Percentiles rank a stretch among this genome's conserved stretches.
Conservation (phyloP, 1,139 yeast species). For the Pichia sp. region DNA sequence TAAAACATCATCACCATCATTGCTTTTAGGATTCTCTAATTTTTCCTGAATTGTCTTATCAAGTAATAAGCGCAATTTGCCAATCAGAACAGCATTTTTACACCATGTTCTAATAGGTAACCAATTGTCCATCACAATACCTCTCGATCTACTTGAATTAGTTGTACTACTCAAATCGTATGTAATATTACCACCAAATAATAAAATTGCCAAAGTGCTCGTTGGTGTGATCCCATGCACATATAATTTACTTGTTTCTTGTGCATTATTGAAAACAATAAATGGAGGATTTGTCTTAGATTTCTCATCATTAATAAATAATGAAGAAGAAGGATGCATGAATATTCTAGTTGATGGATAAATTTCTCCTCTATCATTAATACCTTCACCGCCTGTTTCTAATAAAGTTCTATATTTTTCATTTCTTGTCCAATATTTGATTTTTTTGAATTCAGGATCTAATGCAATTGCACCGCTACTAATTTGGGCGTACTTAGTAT, state of each 20-base stretch:
- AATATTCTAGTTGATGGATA: conserved; percentile 65
- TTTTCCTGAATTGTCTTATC: conserved; percentile 62
- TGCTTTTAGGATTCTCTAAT: conserved; percentile 36
- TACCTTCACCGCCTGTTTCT: conserved; percentile 10
- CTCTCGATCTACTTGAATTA: conserved; percentile 45
- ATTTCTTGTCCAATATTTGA: conserved; percentile 68
- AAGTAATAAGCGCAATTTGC: conserved; percentile 56
- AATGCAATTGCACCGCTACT: conserved; percentile 75
- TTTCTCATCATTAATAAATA: conserved; percentile 37
- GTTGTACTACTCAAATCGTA: conserved; percentile 52
- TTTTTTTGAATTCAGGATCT: conserved; percentile 73
- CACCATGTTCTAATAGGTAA: conserved; percentile 87
- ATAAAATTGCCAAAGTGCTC: conserved; percentile 57
- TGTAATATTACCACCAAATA: conserved; percentile 72
- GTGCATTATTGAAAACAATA: conserved; percentile 49
- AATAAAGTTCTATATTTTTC: conserved; percentile 28
- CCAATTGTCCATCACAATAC: conserved; percentile 72
- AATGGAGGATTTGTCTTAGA: conserved; percentile 31
- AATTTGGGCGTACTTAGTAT: conserved; percentile 64
- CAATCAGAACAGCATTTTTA: conserved; percentile 80
- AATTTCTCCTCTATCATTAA: conserved; percentile 12
- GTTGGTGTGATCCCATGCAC: conserved; percentile 77
- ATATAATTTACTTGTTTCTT: conserved; percentile 62
- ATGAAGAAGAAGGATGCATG: conserved; percentile 74
- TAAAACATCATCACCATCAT: conserved; percentile 30